These are phyloP conservation scores for Fusarium zealandicum DNA, from an alignment of 2,329 filamentous ascomycete genomes.

Conservation along the genomic window DNA sequence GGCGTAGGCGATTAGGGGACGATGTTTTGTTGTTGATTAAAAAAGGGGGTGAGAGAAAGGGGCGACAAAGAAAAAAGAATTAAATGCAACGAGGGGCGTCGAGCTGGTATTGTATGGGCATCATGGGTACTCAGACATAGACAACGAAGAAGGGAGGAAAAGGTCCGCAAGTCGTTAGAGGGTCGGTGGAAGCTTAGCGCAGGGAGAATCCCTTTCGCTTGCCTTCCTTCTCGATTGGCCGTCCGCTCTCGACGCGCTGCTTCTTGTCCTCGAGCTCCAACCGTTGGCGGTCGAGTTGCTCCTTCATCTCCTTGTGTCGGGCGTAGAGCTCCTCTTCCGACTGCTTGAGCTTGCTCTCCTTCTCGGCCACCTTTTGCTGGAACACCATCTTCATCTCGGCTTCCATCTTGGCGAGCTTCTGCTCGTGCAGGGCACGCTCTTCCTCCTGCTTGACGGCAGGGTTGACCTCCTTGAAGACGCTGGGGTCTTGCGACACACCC, in stretches of 20 bases:
- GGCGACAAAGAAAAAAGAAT: conserved; percentile 50
- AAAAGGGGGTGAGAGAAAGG: conserved; percentile 47
- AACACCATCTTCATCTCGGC: conserved; percentile 99
- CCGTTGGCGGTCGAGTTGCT: conserved; percentile 95
- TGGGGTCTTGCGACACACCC: conserved; percentile 98
- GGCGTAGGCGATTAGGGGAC: conserved; percentile 48
- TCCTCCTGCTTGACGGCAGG: conserved; percentile 99
- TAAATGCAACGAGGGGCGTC: conserved; percentile 60
- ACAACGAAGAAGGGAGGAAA: conserved; percentile 52
- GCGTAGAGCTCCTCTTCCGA: conserved; percentile 99
- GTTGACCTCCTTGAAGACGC: conserved; percentile 99
- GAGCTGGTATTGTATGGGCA: conserved; percentile 66
- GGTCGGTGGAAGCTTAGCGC: conserved; percentile 66
- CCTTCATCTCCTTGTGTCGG: conserved; percentile 99
- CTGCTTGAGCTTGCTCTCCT: conserved; percentile 99
- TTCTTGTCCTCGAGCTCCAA: conserved; percentile 99
- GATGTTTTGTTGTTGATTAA: conserved; percentile 49
- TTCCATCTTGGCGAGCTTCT: conserved; percentile 99
- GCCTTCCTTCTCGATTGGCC: conserved; percentile 95
- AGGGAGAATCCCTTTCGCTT: conserved; percentile 99
- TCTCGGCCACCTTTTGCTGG: conserved; percentile 99
- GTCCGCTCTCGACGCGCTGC: conserved; percentile 88
- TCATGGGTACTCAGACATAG: conserved; percentile 66
- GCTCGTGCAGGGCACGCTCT: conserved; percentile 96
- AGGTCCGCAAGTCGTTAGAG: conserved; percentile 34